Conservation (phyloP, 2,329 filamentous ascomycete species). For the Endoconidiophora laricicola region DNA sequence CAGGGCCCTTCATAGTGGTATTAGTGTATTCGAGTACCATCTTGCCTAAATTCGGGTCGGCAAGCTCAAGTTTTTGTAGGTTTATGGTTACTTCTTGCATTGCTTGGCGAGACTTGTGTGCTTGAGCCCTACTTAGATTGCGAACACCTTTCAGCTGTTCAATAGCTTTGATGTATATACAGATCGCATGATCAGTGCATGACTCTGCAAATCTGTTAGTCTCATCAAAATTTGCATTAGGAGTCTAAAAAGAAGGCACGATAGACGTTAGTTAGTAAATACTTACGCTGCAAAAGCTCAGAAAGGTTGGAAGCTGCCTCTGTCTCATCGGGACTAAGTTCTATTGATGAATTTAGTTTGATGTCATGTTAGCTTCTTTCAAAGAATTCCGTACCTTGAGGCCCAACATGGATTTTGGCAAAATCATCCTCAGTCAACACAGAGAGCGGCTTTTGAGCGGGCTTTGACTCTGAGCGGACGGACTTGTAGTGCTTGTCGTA, state of each 20-base stretch:
- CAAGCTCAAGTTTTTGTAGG: slow-evolving; percentile 8
- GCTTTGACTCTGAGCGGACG: neutral
- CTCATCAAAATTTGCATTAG: neutral
- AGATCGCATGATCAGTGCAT: slow-evolving; percentile 11
- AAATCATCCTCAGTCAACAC: neutral
- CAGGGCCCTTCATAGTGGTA: too few species aligned
- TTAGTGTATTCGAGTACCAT: slow-evolving; percentile 3
- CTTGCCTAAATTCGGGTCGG: slow-evolving; percentile 5
- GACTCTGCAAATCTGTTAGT: slow-evolving; percentile 5
- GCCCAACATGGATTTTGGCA: neutral
- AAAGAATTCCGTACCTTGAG: too few species aligned
- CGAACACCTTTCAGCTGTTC: slow-evolving; percentile 7
- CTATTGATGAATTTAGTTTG: neutral
- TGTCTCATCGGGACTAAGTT: neutral
- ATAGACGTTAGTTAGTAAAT: neutral
- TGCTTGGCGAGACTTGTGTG: neutral
- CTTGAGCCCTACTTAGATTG: slow-evolving; percentile 1
- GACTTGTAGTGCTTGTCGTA: slow-evolving; percentile 9
- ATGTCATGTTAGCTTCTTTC: neutral
- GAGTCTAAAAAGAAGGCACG: neutral
- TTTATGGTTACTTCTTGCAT: slow-evolving; percentile 8
- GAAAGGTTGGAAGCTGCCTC: slow-evolving; percentile 1
- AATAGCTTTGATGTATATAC: slow-evolving; percentile 26
- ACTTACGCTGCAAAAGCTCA: slow-evolving; percentile 9
- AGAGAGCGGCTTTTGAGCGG: neutral